phyloP scores from a whole-genome alignment of 768 basidiomycete species.

The Kwoniella sp. region DNA sequence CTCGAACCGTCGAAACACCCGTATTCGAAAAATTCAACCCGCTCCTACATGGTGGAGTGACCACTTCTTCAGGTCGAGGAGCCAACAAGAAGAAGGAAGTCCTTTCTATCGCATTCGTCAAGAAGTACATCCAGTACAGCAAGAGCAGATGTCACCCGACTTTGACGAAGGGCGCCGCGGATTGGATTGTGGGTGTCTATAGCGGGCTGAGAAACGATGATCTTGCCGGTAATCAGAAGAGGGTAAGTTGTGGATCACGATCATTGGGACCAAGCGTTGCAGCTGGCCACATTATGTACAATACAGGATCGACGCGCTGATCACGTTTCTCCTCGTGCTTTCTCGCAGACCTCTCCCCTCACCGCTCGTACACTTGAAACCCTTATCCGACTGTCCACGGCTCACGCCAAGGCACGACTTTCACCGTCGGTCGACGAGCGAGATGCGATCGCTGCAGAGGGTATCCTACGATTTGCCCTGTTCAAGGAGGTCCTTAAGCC shows the following conservation, averaged over 20 bases:
- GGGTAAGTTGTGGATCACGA: conserved; percentile 64
- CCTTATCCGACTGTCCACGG: conserved; percentile 94
- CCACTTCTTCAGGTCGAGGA: conserved; percentile 61
- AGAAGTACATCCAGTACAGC: conserved; percentile 97
- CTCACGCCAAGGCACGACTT: conserved; percentile 93
- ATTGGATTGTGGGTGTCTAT: conserved; percentile 90
- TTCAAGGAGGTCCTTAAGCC: conserved; percentile 95
- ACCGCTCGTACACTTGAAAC: conserved; percentile 99
- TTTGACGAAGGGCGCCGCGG: conserved; percentile 89
- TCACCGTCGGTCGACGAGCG: conserved; percentile 77
- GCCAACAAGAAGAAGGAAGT: conserved; percentile 73
- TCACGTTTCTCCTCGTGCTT: conserved; percentile 5
- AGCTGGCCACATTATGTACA: no score
- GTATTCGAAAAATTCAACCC: conserved; percentile 98
- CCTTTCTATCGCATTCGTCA: conserved; percentile 88
- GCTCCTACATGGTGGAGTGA: conserved; percentile 82
- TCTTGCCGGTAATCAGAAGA: conserved; percentile 82
- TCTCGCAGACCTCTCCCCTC: conserved; percentile 81
- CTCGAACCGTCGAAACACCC: conserved; percentile 64
- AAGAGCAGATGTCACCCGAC: conserved; percentile 83
- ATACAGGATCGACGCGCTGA: conserved; percentile 22
- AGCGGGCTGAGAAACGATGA: conserved; percentile 88
- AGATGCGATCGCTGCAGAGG: conserved; percentile 88
- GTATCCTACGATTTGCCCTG: conserved; percentile 92
- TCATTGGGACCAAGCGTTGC: no score